These are phyloP conservation scores for Populus pruinosa DNA, from an alignment of 345 rosid genomes.

Conservation along the genomic window DNA sequence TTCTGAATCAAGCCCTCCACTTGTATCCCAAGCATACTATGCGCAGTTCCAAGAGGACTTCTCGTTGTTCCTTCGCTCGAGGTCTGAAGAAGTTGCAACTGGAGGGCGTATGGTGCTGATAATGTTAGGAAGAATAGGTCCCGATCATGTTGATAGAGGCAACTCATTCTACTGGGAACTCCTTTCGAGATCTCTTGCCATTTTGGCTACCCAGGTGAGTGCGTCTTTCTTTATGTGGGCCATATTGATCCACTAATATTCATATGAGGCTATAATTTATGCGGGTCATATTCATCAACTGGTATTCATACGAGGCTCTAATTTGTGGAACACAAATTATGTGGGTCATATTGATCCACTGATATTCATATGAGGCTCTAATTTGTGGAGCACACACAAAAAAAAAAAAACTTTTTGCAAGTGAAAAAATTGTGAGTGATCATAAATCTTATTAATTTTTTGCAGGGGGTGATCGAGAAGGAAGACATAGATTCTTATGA, in stretches of 20 bases:
- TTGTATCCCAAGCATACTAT: conserved; percentile 58
- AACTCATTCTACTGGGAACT: conserved; percentile 81
- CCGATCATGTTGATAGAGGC: conserved; percentile 71
- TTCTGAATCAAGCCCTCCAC: conserved; percentile 54
- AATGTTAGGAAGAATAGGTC: conserved; percentile 60
- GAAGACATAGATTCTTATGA: conserved; percentile 72
- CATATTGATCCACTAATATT: background rate
- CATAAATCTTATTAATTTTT: background rate
- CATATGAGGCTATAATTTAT: too few relatives aligned
- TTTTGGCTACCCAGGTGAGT: conserved; percentile 51
- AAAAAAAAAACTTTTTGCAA: too few relatives aligned
- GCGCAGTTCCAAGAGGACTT: conserved; percentile 73
- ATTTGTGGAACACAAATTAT: too few relatives aligned
- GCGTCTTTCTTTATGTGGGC: background rate
- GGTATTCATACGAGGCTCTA: too few relatives aligned
- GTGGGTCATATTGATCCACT: too few relatives aligned
- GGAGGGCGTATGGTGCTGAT: conserved; percentile 75
- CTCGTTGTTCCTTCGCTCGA: conserved; percentile 50
- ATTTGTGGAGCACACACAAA: too few relatives aligned
- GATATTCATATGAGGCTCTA: too few relatives aligned
- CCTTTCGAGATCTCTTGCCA: conserved; percentile 51
- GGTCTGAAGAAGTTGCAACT: conserved; percentile 54
- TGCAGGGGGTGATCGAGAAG: conserved; percentile 60
- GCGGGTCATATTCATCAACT: too few relatives aligned
- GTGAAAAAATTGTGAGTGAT: too few relatives aligned